Conservation (phyloP, 1,139 yeast genomes). For the Pichia sp. region DNA sequence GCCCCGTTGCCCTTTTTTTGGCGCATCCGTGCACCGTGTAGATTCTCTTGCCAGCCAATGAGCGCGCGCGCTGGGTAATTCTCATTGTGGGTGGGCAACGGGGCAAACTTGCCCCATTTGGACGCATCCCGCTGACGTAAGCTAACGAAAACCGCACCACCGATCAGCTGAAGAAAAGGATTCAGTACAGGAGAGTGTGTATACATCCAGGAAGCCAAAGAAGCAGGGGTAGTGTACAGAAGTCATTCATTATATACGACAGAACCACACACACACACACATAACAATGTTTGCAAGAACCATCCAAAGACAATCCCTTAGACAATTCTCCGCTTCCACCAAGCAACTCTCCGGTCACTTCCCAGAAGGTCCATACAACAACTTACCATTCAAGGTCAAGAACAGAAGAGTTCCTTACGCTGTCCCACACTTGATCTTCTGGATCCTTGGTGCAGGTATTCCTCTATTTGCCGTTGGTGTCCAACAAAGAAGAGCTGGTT, state of each 20-base stretch:
- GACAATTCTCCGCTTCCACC: constrained; percentile 20
- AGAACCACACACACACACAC: constrained; percentile 2
- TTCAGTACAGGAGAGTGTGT: too few relatives aligned
- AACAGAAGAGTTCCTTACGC: constrained; percentile 86
- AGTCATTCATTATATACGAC: not conserved
- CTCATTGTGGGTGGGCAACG: too few relatives aligned
- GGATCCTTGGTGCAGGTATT: constrained; percentile 48
- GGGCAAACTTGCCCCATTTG: too few relatives aligned
- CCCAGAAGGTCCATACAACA: constrained; percentile 83
- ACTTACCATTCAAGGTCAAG: constrained; percentile 91
- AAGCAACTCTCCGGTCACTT: constrained; percentile 35
- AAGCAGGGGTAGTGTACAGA: too few relatives aligned
- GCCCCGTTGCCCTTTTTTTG: too few relatives aligned
- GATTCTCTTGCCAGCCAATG: too few relatives aligned
- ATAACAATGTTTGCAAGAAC: constrained; percentile 31
- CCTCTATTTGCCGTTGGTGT: constrained; percentile 65
- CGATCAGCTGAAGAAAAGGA: too few relatives aligned
- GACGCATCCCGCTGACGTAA: too few relatives aligned
- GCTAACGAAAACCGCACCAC: too few relatives aligned
- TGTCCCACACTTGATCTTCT: constrained; percentile 71
- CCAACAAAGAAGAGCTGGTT: constrained; percentile 74
- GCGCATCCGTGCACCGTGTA: too few relatives aligned
- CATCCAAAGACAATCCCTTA: constrained; percentile 21
- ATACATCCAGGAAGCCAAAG: too few relatives aligned
- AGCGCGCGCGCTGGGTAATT: too few relatives aligned